Conservation (phyloP, 2,329 filamentous ascomycete genomes). For the Aquanectria penicillioides region DNA sequence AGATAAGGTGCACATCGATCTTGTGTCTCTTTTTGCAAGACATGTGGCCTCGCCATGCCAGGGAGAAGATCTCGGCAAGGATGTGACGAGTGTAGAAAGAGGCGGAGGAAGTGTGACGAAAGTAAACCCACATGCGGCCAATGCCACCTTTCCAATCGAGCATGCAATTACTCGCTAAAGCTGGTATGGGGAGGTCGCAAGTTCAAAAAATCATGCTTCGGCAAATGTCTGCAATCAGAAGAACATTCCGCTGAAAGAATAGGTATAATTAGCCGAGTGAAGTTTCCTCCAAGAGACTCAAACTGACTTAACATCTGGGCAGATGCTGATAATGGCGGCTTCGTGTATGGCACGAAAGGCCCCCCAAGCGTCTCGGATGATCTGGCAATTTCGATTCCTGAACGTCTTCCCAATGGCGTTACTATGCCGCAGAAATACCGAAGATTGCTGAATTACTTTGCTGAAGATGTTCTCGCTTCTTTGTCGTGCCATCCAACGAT, state of each 20-base stretch:
- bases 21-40: not conserved
- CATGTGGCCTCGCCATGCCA: slow-evolving; percentile 27
- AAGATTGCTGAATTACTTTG: slow-evolving; percentile 38
- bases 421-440: slow-evolving; percentile 33
- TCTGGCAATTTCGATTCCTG: slow-evolving; percentile 23
- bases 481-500: slow-evolving; percentile 41
- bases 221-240: not conserved
- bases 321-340: slow-evolving; percentile 13
- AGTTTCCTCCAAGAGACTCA: too few species aligned
- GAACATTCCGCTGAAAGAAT: not conserved
- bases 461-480: slow-evolving; percentile 38
- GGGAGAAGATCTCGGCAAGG: slow-evolving; percentile 39
- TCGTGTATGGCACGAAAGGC: not conserved
- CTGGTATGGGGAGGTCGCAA: slow-evolving; percentile 36
- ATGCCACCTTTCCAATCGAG: slow-evolving; percentile 28
- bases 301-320: not conserved
- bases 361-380: not conserved
- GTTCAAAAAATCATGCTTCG: not conserved
- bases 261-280: not conserved
- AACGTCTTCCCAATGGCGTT: slow-evolving; percentile 37
- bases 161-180: slow-evolving; percentile 38
- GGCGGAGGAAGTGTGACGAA: slow-evolving; percentile 43
- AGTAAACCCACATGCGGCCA: slow-evolving; percentile 38
- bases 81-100: slow-evolving; percentile 42
- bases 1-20: not conserved